phyloP scores from a whole-genome alignment of 2,329 filamentous ascomycete genomes.

The Huntiella savannae region DNA sequence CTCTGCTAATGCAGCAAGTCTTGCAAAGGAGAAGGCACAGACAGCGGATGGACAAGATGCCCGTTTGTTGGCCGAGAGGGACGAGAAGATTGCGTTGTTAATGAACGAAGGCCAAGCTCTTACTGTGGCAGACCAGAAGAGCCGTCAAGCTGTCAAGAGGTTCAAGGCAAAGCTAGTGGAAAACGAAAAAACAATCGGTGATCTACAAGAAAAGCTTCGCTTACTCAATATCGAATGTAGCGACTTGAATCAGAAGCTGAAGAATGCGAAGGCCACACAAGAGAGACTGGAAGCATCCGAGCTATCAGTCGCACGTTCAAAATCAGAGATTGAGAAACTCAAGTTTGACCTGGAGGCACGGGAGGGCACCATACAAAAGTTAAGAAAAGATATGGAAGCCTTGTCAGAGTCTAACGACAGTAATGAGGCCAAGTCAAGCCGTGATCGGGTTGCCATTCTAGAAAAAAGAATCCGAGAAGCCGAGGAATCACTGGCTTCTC shows the following conservation, averaged over 20 bases:
- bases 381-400: conserved; percentile 50
- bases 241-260: conserved; percentile 14
- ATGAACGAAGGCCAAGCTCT: conserved; percentile 86
- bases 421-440: conserved; percentile 20
- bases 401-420: conserved; percentile 46
- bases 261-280: conserved; percentile 25
- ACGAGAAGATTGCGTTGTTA: conserved; percentile 72
- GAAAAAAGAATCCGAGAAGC: conserved; percentile 30
- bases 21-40: conserved; percentile 48
- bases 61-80: conserved; percentile 70
- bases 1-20: conserved; percentile 57
- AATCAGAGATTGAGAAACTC: conserved; percentile 32
- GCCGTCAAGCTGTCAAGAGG: conserved; percentile 67
- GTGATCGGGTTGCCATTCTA: conserved; percentile 49
- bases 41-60: conserved; percentile 48
- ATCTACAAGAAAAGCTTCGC: conserved; percentile 28
- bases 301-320: conserved; percentile 16
- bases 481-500: conserved; percentile 38
- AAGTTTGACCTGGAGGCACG: conserved; percentile 44
- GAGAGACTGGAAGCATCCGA: conserved; percentile 20
- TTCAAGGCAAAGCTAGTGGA: conserved; percentile 47
- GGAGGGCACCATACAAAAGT: conserved; percentile 43
- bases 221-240: conserved; percentile 14
- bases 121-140: conserved; percentile 69
- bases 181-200: conserved; percentile 43